Evolutionary conservation across 345 rosid species (phyloP), one percentile per base, ranked within the genome.

Genomic region (Citrus sinensis): DNA sequence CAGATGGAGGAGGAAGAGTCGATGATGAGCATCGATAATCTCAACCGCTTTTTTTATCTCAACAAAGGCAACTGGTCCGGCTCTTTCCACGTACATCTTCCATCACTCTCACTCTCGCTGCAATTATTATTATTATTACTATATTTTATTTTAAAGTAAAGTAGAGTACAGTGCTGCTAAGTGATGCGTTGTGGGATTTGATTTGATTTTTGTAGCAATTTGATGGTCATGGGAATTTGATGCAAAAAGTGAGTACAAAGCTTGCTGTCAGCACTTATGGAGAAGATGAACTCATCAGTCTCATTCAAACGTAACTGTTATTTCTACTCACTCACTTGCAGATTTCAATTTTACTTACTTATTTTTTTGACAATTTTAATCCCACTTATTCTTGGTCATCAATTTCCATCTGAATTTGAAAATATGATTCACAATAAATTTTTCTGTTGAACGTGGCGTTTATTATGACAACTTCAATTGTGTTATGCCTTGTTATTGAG

Each of bases 41-140:
- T 95, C 54, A 91, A 80, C 56, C 88, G 88, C 32, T 95, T 93
- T 80, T 79, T 92, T 81, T 76, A 87, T 59, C 90, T 95, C 75
- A 95, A 87, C 73, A 2, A 76, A 25, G 99, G 99, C 73, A 92
- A 86, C 81, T 95, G 99, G 99, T 84, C 71, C 63, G 99, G 99
- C 46, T 87, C 92, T 78, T 89, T 95, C 75, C 90, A 93, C 34
- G 99, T 95, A 42, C 61, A 79, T 69, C 7, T 3, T 0, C 51
- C 51, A 46, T 49, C 37, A 0, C 24, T 20, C 49, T 42, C 13
- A 9, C 46, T 42, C 49, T 46, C 5, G 5, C 51, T 11, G 13
- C 11, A 2, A 13, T 46, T 11, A 40, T 46, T 10, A 11, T 42
- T 8, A 58, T 58, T 22, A n/a, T 58, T 13, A 13, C 17, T 51